Evolutionary conservation across 768 basidiomycete genomes (phyloP).

Genomic region (Trametes elegans): DNA sequence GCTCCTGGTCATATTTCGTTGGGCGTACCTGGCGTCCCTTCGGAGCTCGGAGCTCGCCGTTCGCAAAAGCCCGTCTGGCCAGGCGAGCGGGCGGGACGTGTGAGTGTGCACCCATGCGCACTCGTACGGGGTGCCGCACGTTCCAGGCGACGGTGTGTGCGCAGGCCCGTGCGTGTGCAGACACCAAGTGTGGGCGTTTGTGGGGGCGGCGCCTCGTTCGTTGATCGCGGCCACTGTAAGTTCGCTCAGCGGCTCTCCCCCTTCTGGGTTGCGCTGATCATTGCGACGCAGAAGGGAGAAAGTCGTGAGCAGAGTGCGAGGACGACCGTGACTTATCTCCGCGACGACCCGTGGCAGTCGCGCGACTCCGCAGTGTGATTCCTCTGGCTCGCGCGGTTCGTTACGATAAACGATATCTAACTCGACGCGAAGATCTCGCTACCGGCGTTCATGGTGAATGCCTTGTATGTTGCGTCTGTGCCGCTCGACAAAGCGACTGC

Average conservation of each 20-base stretch:
- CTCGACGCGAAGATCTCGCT: slow-evolving; percentile 9
- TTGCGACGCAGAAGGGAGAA: neutral
- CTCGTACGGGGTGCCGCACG: too few relatives aligned
- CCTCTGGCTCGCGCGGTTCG: neutral
- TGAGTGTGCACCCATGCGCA: too few relatives aligned
- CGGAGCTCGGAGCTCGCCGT: neutral
- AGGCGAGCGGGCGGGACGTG: too few relatives aligned
- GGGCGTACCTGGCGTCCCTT: slow-evolving; percentile 8
- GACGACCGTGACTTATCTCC: neutral
- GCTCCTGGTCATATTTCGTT: slow-evolving; percentile 14
- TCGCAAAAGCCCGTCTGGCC: neutral
- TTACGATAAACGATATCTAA: slow-evolving; percentile 3
- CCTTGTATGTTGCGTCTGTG: too few relatives aligned
- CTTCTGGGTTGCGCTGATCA: slow-evolving; percentile 9
- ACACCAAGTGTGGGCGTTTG: neutral
- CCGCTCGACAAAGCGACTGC: too few relatives aligned
- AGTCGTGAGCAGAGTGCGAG: neutral
- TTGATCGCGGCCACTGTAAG: neutral
- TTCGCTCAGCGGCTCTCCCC: neutral
- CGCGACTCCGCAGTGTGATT: neutral
- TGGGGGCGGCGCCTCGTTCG: neutral
- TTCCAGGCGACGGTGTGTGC: too few relatives aligned
- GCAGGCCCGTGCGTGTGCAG: too few relatives aligned
- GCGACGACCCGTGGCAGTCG: neutral
- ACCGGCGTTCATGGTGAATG: slow-evolving; percentile 12